phyloP scores from a whole-genome alignment of 768 basidiomycete genomes.

The Boletus rubroflammeus region DNA sequence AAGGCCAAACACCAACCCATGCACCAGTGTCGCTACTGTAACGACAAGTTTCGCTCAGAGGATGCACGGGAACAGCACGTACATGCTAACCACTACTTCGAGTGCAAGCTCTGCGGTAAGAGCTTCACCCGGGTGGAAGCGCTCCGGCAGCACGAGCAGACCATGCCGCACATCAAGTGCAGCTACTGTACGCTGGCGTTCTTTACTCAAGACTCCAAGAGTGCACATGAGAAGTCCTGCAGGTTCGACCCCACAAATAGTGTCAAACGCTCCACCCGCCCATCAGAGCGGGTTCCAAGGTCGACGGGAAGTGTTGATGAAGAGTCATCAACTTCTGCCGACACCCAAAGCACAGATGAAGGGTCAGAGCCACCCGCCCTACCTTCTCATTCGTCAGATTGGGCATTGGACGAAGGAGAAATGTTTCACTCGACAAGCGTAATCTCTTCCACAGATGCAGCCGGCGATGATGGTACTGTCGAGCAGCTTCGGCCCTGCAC shows the following conservation, averaged over 20 bases:
- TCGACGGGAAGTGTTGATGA: not conserved
- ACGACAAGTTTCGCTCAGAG: slow-evolving; percentile 1
- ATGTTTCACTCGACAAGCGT: slow-evolving; percentile 2
- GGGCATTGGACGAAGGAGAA: slow-evolving; percentile 4
- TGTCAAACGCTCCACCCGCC: not conserved
- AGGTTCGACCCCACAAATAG: not conserved
- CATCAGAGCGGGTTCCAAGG: too few species aligned
- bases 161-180: slow-evolving; percentile 3
- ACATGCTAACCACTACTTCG: slow-evolving; percentile 1
- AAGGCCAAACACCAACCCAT: slow-evolving; percentile 1
- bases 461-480: not conserved
- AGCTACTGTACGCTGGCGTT: not conserved
- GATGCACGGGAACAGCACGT: slow-evolving; percentile 11
- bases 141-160: not conserved
- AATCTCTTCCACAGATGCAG: not conserved
- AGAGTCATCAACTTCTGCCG: not conserved
- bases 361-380: not conserved
- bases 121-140: not conserved
- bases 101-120: not conserved
- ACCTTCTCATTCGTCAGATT: slow-evolving; percentile 5
- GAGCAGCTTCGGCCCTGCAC: not conserved
- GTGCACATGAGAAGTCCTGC: slow-evolving; percentile 8
- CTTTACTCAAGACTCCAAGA: not conserved
- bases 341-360: not conserved
- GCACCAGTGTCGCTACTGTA: slow-evolving; percentile 13